These are phyloP conservation scores for Jamesozyma spencerorum DNA, from an alignment of 805 yeast species.

Conservation along the genomic window DNA sequence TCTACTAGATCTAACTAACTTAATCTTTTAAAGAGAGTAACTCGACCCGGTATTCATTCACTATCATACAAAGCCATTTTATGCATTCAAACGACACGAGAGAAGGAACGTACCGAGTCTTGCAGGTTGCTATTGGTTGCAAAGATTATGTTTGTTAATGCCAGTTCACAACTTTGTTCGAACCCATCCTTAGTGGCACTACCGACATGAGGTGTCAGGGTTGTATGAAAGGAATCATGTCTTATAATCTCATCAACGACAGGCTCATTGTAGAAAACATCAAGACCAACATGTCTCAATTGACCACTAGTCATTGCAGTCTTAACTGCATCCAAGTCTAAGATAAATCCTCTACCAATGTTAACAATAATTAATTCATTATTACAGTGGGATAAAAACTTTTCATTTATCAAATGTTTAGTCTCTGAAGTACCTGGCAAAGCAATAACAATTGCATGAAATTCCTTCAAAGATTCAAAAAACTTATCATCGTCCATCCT, in stretches of 20 bases:
- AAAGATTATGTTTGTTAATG: conserved; percentile 15
- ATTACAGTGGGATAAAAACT: conserved; percentile 30
- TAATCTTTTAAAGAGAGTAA: too few relatives aligned
- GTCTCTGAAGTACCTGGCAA: conserved; percentile 51
- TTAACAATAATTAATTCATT: conserved; percentile 35
- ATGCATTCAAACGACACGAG: conserved; percentile 6
- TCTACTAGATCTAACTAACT: too few relatives aligned
- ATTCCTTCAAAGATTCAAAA: conserved; percentile 27
- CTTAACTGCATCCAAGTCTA: conserved; percentile 44
- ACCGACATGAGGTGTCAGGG: conserved; percentile 55
- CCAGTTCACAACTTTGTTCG: conserved; percentile 34
- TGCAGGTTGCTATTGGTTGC: conserved; percentile 1
- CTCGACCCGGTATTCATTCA: too few relatives aligned
- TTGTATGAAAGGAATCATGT: conserved; percentile 25
- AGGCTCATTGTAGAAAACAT: conserved; percentile 54
- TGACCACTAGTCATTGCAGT: conserved; percentile 35
- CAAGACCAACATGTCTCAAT: conserved; percentile 49
- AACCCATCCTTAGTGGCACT: conserved; percentile 44
- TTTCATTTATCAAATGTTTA: conserved; percentile 36
- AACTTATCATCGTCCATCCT: conserved; percentile 28
- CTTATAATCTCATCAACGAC: conserved; percentile 17
- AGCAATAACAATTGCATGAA: conserved; percentile 46
- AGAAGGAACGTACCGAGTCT: background rate
- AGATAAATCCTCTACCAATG: conserved; percentile 49
- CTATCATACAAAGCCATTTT: too few relatives aligned